Evolutionary conservation across 768 basidiomycete species (phyloP).

Genomic region (Tulasnella calospora): DNA sequence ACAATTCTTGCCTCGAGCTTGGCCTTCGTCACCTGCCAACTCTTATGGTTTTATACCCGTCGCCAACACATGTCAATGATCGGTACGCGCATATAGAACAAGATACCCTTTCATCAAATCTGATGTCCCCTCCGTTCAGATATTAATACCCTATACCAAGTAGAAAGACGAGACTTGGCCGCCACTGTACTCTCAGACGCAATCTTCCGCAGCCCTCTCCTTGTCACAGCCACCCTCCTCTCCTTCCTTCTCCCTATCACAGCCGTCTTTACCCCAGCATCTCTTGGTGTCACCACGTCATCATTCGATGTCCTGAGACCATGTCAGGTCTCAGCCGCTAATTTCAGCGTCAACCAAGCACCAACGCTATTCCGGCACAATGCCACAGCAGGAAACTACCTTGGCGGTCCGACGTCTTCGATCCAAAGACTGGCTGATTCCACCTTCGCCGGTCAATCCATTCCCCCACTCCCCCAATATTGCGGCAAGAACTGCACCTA

Average conservation of each 20-base stretch:
- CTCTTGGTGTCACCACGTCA: background rate
- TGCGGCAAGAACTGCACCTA: slow-evolving; percentile 1
- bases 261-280: background rate
- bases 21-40: background rate
- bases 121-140: background rate
- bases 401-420: background rate
- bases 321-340: background rate
- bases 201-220: background rate
- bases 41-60: background rate
- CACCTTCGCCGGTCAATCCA: background rate
- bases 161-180: background rate
- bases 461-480: background rate
- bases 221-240: background rate
- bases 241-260: background rate
- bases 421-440: background rate
- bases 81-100: background rate
- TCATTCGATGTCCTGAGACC: background rate
- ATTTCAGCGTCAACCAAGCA: background rate
- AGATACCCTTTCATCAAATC: background rate
- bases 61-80: background rate
- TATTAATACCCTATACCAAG: background rate
- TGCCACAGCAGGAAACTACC: background rate
- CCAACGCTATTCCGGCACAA: background rate
- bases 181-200: background rate
- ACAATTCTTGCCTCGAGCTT: background rate